Conservation (phyloP, 176 grass and related monocot genomes). For the Phragmites australis region DNA sequence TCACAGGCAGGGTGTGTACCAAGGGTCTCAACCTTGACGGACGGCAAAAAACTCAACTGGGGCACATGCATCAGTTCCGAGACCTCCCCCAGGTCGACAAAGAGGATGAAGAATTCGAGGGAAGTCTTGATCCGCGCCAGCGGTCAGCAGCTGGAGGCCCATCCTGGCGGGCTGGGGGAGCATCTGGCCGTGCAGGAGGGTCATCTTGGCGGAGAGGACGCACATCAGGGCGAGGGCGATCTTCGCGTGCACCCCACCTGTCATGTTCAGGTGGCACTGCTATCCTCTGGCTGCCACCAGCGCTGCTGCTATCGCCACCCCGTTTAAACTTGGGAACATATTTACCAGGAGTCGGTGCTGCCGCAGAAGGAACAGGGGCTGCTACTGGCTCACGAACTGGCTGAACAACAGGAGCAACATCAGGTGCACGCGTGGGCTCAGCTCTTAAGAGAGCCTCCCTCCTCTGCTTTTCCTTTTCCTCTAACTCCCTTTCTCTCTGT, state of each 20-base stretch:
- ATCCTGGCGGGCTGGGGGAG: conserved; percentile 15
- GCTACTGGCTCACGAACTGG: conserved; percentile 43
- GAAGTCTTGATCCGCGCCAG: conserved; percentile 35
- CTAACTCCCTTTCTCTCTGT: conserved; percentile 68
- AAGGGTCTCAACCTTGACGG: background rate
- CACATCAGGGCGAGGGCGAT: conserved; percentile 46
- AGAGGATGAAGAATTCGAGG: conserved; percentile 30
- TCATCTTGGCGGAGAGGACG: conserved; percentile 35
- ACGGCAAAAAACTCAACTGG: conserved; percentile 23
- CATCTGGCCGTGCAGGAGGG: conserved; percentile 30
- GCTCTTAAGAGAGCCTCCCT: conserved; percentile 54
- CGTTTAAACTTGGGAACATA: conserved; percentile 67
- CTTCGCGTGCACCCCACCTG: conserved; percentile 58
- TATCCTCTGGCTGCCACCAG: conserved; percentile 35
- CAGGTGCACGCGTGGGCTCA: conserved; percentile 28
- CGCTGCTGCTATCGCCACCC: background rate
- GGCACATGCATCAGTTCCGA: conserved; percentile 33
- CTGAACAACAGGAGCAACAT: conserved; percentile 20
- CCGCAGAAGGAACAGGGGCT: conserved; percentile 33
- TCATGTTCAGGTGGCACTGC: conserved; percentile 45
- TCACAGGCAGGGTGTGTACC: background rate
- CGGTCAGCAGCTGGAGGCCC: conserved; percentile 34
- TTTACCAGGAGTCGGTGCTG: conserved; percentile 47
- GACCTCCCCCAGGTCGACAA: conserved; percentile 28
- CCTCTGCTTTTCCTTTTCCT: conserved; percentile 63